These are phyloP conservation scores for Ampelomyces quisqualis DNA, from an alignment of 2,329 filamentous ascomycete species.

Conservation along the genomic window DNA sequence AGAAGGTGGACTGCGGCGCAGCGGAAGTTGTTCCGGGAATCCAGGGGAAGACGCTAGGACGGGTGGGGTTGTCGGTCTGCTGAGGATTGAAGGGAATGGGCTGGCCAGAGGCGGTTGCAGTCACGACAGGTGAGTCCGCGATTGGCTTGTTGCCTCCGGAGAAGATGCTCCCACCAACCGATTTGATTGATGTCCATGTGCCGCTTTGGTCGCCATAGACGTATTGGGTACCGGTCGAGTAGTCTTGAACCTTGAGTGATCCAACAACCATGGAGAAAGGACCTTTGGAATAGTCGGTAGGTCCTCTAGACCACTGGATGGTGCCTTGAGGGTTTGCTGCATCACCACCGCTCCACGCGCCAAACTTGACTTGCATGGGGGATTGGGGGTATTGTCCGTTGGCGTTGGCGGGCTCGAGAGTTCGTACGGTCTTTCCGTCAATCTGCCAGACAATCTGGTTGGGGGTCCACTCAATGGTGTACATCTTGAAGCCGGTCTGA, in stretches of 20 bases:
- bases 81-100: conserved; percentile 69
- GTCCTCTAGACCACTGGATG: conserved; percentile 83
- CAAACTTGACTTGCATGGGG: conserved; percentile 92
- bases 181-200: conserved; percentile 76
- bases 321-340: conserved; percentile 75
- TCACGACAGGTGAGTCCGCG: conserved; percentile 61
- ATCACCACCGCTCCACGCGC: conserved; percentile 90
- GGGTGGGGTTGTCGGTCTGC: conserved; percentile 54
- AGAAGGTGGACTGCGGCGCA: conserved; percentile 49
- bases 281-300: conserved; percentile 77
- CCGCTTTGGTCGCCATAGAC: conserved; percentile 77
- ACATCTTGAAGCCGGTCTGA: conserved; percentile 77
- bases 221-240: conserved; percentile 88
- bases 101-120: conserved; percentile 62
- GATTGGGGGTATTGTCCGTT: conserved; percentile 86
- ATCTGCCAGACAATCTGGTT: conserved; percentile 85
- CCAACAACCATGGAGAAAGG: conserved; percentile 86
- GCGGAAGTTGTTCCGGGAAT: conserved; percentile 57
- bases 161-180: conserved; percentile 77
- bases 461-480: conserved; percentile 88
- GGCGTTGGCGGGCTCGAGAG: conserved; percentile 69
- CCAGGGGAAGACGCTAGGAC: conserved; percentile 59
- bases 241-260: conserved; percentile 77
- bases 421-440: conserved; percentile 73
- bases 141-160: conserved; percentile 56